Conservation (phyloP, 345 rosid genomes). For the Draba incana region DNA sequence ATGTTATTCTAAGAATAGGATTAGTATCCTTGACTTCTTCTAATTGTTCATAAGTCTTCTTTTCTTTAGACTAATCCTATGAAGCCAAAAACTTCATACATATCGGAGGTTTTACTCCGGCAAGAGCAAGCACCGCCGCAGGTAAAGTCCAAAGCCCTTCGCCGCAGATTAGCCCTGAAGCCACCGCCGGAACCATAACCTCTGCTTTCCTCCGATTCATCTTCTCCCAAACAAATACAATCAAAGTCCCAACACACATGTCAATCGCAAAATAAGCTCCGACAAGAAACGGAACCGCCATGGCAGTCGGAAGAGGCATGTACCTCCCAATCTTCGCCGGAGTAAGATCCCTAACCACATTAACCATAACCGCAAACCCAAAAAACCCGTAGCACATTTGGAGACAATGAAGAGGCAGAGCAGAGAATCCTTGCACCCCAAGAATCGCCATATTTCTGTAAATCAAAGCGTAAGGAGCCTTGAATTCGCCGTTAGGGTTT, state of each 20-base stretch:
- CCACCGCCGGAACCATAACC: conserved; percentile 83
- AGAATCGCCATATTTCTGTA: conserved; percentile 65
- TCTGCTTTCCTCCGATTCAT: conserved; percentile 62
- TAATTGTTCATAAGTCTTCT: conserved; percentile 1
- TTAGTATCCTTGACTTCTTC: conserved; percentile 16
- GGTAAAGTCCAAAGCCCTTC: conserved; percentile 95
- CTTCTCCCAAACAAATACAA: conserved; percentile 68
- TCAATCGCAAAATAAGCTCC: conserved; percentile 95
- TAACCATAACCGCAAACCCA: conserved; percentile 68
- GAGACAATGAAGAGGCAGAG: conserved; percentile 45
- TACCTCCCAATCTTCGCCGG: conserved; percentile 68
- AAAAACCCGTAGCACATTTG: conserved; percentile 70
- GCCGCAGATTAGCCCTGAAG: conserved; percentile 89
- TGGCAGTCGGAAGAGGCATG: conserved; percentile 92
- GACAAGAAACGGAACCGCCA: conserved; percentile 82
- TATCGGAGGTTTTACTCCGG: conserved; percentile 80
- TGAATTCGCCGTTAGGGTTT: conserved; percentile 84
- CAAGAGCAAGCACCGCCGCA: conserved; percentile 77
- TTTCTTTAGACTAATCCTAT: conserved; percentile 39
- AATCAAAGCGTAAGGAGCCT: conserved; percentile 88
- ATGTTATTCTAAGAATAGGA: conserved; percentile 28
- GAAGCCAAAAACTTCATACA: conserved; percentile 77
- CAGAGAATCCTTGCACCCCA: conserved; percentile 50
- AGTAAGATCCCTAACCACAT: conserved; percentile 61
- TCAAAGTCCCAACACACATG: conserved; percentile 79